phyloP scores from a whole-genome alignment of 2,329 filamentous ascomycete genomes.

The Fonsecaea nubica region DNA sequence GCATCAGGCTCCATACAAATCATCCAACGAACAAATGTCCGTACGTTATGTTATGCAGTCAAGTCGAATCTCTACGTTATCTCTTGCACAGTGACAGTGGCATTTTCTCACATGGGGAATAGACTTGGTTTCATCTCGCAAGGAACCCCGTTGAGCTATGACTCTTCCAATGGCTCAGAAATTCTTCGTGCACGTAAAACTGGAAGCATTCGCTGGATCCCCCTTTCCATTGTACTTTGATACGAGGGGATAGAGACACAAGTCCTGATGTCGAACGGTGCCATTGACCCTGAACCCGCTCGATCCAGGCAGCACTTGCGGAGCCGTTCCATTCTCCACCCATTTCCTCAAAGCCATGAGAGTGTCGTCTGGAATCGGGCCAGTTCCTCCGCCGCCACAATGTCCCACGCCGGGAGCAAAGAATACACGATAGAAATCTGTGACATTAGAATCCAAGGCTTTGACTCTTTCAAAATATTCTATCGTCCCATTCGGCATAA shows the following conservation, averaged over 20 bases:
- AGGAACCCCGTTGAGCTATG: neutral
- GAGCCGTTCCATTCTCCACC: constrained; percentile 50
- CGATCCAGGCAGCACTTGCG: constrained; percentile 46
- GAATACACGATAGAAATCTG: constrained; percentile 41
- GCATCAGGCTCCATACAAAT: constrained; percentile 58
- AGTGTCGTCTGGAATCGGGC: constrained; percentile 38
- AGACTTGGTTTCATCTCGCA: neutral
- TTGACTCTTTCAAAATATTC: constrained; percentile 60
- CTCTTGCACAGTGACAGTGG: constrained; percentile 68
- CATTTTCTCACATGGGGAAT: neutral
- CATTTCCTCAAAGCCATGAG: constrained; percentile 49
- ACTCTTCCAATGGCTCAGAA: constrained; percentile 4
- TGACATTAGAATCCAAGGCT: neutral
- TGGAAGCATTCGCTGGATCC: constrained; percentile 44
- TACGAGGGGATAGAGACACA: constrained; percentile 54
- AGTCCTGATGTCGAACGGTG: constrained; percentile 32
- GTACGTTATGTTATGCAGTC: constrained; percentile 56
- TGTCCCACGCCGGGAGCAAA: constrained; percentile 16
- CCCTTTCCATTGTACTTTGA: constrained; percentile 48
- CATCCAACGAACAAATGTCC: constrained; percentile 76
- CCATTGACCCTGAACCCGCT: constrained; percentile 4
- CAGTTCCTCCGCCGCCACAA: constrained; percentile 34
- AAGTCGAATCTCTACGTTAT: constrained; percentile 72
- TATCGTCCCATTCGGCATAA: constrained; percentile 45
- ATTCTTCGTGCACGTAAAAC: constrained; percentile 37